Evolutionary conservation across 306 rosid genomes (phyloP), one percentile per base, ranked within the genome.

Genomic region (Arachis stenosperma): DNA sequence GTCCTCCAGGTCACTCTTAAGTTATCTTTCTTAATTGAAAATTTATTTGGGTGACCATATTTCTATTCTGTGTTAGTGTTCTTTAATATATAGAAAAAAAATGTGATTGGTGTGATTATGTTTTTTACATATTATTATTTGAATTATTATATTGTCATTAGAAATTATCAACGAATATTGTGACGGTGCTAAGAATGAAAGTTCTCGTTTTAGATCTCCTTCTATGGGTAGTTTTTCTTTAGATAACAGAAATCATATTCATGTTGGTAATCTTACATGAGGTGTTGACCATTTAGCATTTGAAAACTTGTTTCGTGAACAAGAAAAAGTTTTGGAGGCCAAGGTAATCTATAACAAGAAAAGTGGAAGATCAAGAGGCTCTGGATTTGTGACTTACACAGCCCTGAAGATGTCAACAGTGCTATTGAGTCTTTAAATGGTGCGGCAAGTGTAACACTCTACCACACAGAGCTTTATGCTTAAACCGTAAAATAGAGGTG

Each of bases 341-440:
- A 91, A 79, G 84, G 99, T 94, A 5, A 84, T 94, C 76, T 91
- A 78, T 72, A 97, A 94, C 67, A 88, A 95, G 83, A 97, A 94
- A n/a, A 94, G 89, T 86, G 99, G 99, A 46, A 86, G 90, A 70
- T 94, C 99, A 30, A 94, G 89, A 79, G 99, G 99, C 33, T 94
- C 91, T 64, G 96, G 99, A 64, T 94, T 94, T 79, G 96, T 94
- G 73, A 91, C 99, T 43, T 91, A 67, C 71, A 55, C 69, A 81
- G 86, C 44, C 75, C 93, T 5, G 86, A 85, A 27, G 97, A 91
- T 78, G 93, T 88, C 76, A 81, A 71, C 86, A 71, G 77, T 77
- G 99, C 97, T 57, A 84, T 94, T 79, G 83, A 79, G 64, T 85
- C 87, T 72, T 88, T 94, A 84, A 78, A 94, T 75, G 99, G 96